Conservation (phyloP, 192 early-diverging fungal genomes). For the Coemansia sp. region DNA sequence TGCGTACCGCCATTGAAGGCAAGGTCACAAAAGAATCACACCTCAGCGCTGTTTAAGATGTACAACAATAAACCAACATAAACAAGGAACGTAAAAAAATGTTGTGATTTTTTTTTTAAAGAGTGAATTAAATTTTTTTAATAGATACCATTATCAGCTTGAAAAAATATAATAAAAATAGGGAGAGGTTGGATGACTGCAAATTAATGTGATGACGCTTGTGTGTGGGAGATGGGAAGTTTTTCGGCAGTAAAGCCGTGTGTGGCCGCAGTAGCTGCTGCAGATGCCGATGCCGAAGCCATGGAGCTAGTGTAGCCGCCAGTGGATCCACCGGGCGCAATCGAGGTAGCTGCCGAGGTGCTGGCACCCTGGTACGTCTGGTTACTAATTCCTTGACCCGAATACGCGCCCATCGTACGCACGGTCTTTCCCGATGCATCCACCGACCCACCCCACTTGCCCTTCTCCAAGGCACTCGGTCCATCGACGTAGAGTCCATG, state of each 20-base stretch:
- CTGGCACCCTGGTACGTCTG: slow-evolving; percentile 18
- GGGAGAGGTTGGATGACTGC: not conserved
- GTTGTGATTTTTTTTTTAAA: not conserved
- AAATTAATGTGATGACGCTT: too few relatives aligned
- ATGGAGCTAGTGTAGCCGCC: not conserved
- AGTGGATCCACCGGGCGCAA: not conserved
- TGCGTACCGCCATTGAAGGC: slow-evolving; percentile 61
- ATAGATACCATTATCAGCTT: too few relatives aligned
- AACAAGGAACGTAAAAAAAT: too few relatives aligned
- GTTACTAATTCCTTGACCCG: slow-evolving; percentile 21
- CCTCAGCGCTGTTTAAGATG: slow-evolving; percentile 9
- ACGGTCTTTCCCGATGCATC: slow-evolving; percentile 7
- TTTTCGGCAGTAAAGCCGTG: not conserved
- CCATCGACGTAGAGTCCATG: slow-evolving; percentile 12
- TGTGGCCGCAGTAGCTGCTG: too few relatives aligned
- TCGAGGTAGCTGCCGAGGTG: slow-evolving; percentile 3
- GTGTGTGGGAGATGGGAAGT: not conserved
- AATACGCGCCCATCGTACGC: slow-evolving; percentile 11
- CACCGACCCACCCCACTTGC: not conserved
- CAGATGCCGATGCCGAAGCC: not conserved
- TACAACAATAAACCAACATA: too few relatives aligned
- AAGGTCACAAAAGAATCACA: slow-evolving; percentile 33
- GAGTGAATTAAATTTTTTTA: not conserved
- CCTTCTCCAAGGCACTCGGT: slow-evolving; percentile 2
- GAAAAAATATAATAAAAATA: not conserved